phyloP scores from a whole-genome alignment of 345 rosid species.

The Aquilaria yunnanensis region DNA sequence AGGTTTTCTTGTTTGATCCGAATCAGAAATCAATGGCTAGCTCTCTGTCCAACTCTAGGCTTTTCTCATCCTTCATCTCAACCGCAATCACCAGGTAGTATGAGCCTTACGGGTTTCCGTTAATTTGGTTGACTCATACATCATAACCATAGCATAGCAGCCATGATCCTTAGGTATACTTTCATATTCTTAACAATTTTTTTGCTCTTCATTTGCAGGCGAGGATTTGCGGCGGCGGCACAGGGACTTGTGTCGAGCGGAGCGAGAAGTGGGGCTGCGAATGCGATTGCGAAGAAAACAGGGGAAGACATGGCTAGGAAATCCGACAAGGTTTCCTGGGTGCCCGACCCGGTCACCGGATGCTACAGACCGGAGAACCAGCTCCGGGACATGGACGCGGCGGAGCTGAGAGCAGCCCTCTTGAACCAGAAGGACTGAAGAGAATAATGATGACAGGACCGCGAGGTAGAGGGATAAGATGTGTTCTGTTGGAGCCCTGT shows the following conservation, averaged over 20 bases:
- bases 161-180: too few species aligned
- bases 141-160: too few species aligned
- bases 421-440: constrained; percentile 53
- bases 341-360: constrained; percentile 37
- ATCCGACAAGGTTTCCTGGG: constrained; percentile 54
- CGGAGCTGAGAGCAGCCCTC: constrained; percentile 55
- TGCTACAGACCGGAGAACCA: constrained; percentile 46
- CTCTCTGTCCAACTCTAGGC: constrained; percentile 24
- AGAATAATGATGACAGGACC: background rate
- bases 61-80: constrained; percentile 27
- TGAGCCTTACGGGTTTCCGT: background rate
- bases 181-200: background rate
- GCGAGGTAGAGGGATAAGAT: too few species aligned
- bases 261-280: constrained; percentile 17
- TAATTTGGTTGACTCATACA: too few species aligned
- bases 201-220: constrained; percentile 10
- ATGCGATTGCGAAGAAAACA: constrained; percentile 36
- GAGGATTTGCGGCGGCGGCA: constrained; percentile 26
- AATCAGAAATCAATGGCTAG: constrained; percentile 22
- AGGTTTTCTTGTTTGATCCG: too few species aligned
- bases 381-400: constrained; percentile 61
- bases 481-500: too few species aligned
- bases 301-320: constrained; percentile 38
- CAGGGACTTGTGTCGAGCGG: constrained; percentile 21
- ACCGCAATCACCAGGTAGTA: constrained; percentile 26